Percentiles rank a stretch among this genome's conserved stretches.
Evolutionary conservation across 1,139 yeast species (phyloP).

Genomic region (Pichiaceae sp.): DNA sequence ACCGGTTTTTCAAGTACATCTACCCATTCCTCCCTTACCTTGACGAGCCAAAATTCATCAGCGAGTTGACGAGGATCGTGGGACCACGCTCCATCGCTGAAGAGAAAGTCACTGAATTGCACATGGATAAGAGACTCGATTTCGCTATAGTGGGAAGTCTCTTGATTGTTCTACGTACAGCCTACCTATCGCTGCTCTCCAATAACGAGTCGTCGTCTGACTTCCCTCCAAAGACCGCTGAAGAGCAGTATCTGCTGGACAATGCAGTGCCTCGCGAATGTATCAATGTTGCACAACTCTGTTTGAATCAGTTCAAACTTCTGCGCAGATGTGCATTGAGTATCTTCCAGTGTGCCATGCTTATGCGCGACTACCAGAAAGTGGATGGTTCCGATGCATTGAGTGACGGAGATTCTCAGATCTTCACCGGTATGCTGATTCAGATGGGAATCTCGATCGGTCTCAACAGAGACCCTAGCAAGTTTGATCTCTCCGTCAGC

Average conservation of each 20-base stretch:
- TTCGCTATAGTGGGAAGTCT: constrained; percentile 38
- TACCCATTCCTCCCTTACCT: constrained; percentile 40
- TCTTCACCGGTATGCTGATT: constrained; percentile 35
- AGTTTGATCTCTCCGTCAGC: constrained; percentile 17
- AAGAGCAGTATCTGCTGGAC: constrained; percentile 30
- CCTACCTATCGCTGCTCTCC: constrained; percentile 31
- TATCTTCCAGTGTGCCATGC: constrained; percentile 40
- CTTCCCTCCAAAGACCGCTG: constrained; percentile 17
- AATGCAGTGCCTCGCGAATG: constrained; percentile 37
- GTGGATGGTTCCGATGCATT: constrained; percentile 35
- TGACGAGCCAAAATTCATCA: constrained; percentile 32
- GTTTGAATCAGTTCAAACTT: constrained; percentile 44
- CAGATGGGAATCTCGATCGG: constrained; percentile 45
- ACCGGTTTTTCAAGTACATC: constrained; percentile 34
- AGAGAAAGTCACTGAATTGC: constrained; percentile 16
- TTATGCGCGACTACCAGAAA: constrained; percentile 36
- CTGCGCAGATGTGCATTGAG: constrained; percentile 39
- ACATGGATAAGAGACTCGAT: constrained; percentile 33
- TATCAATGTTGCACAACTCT: constrained; percentile 41
- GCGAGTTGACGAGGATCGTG: constrained; percentile 22
- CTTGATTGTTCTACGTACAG: constrained; percentile 33
- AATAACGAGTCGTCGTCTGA: constrained; percentile 21
- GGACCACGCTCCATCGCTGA: constrained; percentile 18
- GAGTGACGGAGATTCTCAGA: constrained; percentile 43
- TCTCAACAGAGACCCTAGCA: constrained; percentile 42